Conservation (phyloP, 768 basidiomycete species). For the Leccinum incarnatum region DNA sequence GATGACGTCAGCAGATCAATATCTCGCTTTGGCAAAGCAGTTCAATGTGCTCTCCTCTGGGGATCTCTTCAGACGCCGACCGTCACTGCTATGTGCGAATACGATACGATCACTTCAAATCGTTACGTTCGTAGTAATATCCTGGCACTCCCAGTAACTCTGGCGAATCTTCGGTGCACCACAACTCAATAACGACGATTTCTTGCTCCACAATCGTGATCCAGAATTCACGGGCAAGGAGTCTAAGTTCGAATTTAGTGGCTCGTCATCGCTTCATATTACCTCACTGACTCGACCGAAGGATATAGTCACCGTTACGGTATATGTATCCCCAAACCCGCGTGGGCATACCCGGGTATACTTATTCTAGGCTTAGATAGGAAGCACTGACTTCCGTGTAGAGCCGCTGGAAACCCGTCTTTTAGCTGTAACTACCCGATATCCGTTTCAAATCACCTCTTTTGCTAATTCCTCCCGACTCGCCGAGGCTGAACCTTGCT, state of each 20-base stretch:
- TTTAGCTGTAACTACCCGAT: too few relatives aligned
- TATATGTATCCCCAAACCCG: too few relatives aligned
- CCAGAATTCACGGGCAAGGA: constrained; percentile 19
- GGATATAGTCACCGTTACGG: too few relatives aligned
- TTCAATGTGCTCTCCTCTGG: constrained; percentile 37
- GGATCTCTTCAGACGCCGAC: too few relatives aligned
- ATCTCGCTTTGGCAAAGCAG: constrained; percentile 44
- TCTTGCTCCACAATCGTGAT: constrained; percentile 8
- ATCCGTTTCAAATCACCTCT: too few relatives aligned
- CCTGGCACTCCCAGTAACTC: constrained; percentile 52
- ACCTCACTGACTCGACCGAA: background rate
- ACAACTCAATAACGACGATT: constrained; percentile 9
- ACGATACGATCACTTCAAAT: constrained; percentile 18
- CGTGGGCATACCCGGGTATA: too few relatives aligned
- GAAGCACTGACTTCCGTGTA: too few relatives aligned
- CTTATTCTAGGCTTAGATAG: too few relatives aligned
- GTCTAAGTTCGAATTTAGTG: constrained; percentile 36
- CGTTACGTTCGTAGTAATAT: constrained; percentile 18
- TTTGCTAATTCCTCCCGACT: too few relatives aligned
- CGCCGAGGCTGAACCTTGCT: too few relatives aligned
- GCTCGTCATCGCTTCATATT: constrained; percentile 33
- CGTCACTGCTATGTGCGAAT: constrained; percentile 1
- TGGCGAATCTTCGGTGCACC: constrained; percentile 24
- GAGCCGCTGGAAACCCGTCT: too few relatives aligned
- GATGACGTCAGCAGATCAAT: constrained; percentile 12